These are phyloP conservation scores for Mortierella alpina DNA, from an alignment of 192 early-diverging fungal genomes.

Conservation along the genomic window DNA sequence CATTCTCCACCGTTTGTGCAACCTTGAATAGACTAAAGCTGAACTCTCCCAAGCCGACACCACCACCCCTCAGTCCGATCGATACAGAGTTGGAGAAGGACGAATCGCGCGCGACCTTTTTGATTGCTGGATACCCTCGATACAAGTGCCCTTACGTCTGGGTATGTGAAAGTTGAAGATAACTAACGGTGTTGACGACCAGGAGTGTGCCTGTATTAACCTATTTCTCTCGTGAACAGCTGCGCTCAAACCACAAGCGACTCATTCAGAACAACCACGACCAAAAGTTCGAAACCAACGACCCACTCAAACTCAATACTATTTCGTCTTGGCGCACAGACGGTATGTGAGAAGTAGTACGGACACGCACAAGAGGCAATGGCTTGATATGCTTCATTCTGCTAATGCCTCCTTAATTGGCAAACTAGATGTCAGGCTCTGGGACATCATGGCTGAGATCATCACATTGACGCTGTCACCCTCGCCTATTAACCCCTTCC, in stretches of 20 bases:
- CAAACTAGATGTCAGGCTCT: constrained; percentile 63
- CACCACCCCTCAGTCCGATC: constrained; percentile 49
- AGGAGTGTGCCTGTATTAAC: not conserved
- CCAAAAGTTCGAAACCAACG: constrained; percentile 67
- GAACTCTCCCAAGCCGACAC: constrained; percentile 18
- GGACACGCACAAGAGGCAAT: not conserved
- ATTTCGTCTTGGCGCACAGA: constrained; percentile 72
- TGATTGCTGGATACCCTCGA: constrained; percentile 75
- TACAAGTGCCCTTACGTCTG: constrained; percentile 82
- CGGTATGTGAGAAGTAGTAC: constrained; percentile 25
- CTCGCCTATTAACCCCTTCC: constrained; percentile 74
- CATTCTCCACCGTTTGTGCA: not conserved
- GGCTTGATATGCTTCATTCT: not conserved
- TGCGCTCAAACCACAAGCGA: constrained; percentile 69
- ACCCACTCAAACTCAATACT: constrained; percentile 71
- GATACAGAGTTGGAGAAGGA: constrained; percentile 61
- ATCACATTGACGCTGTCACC: constrained; percentile 65
- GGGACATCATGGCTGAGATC: constrained; percentile 78
- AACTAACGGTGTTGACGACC: not conserved
- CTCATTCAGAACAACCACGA: constrained; percentile 61
- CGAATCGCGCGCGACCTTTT: constrained; percentile 63
- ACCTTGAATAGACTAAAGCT: constrained; percentile 19
- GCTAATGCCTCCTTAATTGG: not conserved
- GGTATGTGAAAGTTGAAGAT: constrained; percentile 49
- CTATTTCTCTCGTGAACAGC: constrained; percentile 16